Percentiles rank a stretch among this genome's conserved stretches.
phyloP scores from a whole-genome alignment of 2,329 filamentous ascomycete genomes.

The Geoglossum cookeanum region DNA sequence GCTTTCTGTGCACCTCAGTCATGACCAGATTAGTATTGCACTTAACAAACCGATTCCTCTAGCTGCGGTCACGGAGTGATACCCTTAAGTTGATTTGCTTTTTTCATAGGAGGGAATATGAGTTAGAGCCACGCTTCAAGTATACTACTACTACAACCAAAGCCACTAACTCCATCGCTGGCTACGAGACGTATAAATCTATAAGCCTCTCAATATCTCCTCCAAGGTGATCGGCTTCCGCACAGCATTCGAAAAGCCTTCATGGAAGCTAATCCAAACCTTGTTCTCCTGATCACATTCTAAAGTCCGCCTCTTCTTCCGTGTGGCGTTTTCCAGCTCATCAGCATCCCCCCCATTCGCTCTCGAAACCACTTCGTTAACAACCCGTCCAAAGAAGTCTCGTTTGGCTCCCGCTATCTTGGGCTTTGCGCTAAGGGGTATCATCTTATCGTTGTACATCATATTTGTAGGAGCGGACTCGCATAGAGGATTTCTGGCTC shows the following conservation, averaged over 20 bases:
- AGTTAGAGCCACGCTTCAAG: no score
- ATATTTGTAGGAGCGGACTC: slow-evolving; percentile 12
- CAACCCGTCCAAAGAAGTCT: slow-evolving; percentile 72
- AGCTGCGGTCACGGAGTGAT: no score
- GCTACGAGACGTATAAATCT: slow-evolving; percentile 8
- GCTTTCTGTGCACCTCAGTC: no score
- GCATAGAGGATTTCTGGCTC: slow-evolving; percentile 23
- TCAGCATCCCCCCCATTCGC: slow-evolving; percentile 16
- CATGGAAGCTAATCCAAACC: slow-evolving; percentile 78
- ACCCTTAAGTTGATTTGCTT: no score
- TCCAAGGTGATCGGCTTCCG: slow-evolving; percentile 66
- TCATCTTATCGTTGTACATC: slow-evolving; percentile 11
- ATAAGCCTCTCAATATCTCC: slow-evolving; percentile 55
- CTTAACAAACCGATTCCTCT: no score
- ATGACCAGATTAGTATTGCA: no score
- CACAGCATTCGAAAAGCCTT: slow-evolving; percentile 84
- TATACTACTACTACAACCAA: no score
- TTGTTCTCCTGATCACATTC: slow-evolving; percentile 26
- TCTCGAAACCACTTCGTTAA: slow-evolving; percentile 23
- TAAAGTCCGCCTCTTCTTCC: slow-evolving; percentile 9
- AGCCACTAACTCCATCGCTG: background rate
- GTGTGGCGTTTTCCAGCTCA: slow-evolving; percentile 13
- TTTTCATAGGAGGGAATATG: no score
- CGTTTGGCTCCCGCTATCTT: slow-evolving; percentile 31
- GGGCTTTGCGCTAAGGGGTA: slow-evolving; percentile 16